Base-by-base conservation (phyloP, 768 basidiomycete species). In the Amylocystis lapponica region DNA sequence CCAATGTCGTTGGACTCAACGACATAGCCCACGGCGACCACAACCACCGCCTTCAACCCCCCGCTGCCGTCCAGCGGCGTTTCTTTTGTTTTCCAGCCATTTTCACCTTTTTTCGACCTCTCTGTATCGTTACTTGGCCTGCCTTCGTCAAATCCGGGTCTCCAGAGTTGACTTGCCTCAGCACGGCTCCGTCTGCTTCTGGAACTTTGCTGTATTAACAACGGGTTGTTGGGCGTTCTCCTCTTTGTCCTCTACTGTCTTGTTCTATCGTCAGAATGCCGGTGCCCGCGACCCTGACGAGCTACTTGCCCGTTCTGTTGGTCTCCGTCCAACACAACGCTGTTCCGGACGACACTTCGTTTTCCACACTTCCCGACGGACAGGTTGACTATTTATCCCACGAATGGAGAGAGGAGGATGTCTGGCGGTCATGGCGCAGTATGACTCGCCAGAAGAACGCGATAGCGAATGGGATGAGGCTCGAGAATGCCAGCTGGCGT, bases 371-470 rank as follows among this genome's bases (percentile, higher is more conserved):
- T 12, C 88, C 95, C 20, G 80, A 81, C 30, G 90, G 86, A 39
- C 94, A 95, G 71, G 95, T 99, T 58, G 95, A 99, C 76, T 99
- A 99, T 66, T 84, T 99, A 54, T 93, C 88, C 30, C 93, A 98
- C 63, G 79, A 96, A 42, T 99, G 95, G 95, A 74, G 82, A 53
- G 95, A 99, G 64, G 95, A 97, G 65, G 95, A 99, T 63, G 90
- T 98, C 10, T 96, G 92, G 91, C 82, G 87, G 43, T 88, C 85
- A n/a, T 99, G 95, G 95, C 76, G 94, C 52, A 90, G 83, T 61
- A 98, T 97, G 92, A 98, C 95, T 36, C 77, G 89, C 43, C 91
- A 93, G 73, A 99, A 98, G 79, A 87, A 95, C 61, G 95, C 92
- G 67, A 96, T 99, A 59, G 81, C 90, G 5, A 98, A 99, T 61